These are phyloP conservation scores for Metschnikowia arizonensis DNA, from an alignment of 805 yeast genomes.

Conservation along the genomic window DNA sequence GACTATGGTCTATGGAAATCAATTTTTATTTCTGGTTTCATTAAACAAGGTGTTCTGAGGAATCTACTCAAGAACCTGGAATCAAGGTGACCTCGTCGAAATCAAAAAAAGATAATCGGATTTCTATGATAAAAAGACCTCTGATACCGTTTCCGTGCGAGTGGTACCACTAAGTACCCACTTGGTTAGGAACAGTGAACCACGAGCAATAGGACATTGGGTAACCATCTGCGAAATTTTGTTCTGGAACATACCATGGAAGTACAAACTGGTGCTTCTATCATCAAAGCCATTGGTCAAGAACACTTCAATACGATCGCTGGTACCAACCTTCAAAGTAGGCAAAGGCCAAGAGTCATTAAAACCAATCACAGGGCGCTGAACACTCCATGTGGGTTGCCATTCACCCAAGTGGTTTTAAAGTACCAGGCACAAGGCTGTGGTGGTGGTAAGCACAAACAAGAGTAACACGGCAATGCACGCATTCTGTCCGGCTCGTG, in stretches of 20 bases:
- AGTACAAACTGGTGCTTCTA: constrained; percentile 72
- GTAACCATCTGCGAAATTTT: constrained; percentile 65
- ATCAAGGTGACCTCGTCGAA: constrained; percentile 67
- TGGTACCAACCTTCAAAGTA: constrained; percentile 65
- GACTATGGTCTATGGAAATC: too few relatives aligned
- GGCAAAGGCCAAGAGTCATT: constrained; percentile 87
- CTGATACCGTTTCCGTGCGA: constrained; percentile 95
- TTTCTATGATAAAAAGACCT: constrained; percentile 62
- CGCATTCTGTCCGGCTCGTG: constrained; percentile 16
- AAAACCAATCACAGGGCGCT: constrained; percentile 59
- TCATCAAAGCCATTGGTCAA: constrained; percentile 71
- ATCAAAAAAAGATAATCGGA: constrained; percentile 72
- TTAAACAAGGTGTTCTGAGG: constrained; percentile 80
- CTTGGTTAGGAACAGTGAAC: constrained; percentile 77
- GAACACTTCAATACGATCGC: constrained; percentile 71
- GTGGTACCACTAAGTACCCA: constrained; percentile 96
- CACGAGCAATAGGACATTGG: constrained; percentile 91
- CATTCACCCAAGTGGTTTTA: constrained; percentile 62
- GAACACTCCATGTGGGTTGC: constrained; percentile 64
- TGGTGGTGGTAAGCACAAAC: constrained; percentile 17
- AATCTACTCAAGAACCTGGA: constrained; percentile 57
- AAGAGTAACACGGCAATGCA: constrained; percentile 17
- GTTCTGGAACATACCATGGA: constrained; percentile 89
- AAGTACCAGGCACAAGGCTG: constrained; percentile 43
- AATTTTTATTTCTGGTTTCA: constrained; percentile 69